Evolutionary conservation across 1,284 basidiomycete species (phyloP).

Genomic region (Vanrija sp.): DNA sequence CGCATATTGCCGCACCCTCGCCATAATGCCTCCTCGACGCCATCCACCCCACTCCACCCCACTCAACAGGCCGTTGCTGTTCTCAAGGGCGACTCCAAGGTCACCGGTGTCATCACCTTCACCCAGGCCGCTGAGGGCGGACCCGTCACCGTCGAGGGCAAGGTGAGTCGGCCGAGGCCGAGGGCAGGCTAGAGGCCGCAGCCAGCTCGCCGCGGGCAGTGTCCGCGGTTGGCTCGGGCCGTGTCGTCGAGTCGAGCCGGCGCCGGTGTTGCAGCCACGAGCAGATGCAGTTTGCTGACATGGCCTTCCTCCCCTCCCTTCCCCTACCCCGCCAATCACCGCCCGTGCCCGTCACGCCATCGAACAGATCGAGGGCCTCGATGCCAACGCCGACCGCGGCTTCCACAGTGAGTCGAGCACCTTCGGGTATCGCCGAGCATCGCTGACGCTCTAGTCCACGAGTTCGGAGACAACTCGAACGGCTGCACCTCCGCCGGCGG

Average conservation of each 20-base stretch:
- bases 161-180: constrained; percentile 35
- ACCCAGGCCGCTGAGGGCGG: constrained; percentile 56
- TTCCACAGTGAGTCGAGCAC: constrained; percentile 54
- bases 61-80: constrained; percentile 66
- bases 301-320: no score
- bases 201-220: no score
- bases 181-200: no score
- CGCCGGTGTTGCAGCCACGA: no score
- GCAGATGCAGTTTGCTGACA: no score
- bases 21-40: not conserved
- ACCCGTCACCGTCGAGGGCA: constrained; percentile 61
- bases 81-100: constrained; percentile 59
- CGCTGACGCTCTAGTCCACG: constrained; percentile 1
- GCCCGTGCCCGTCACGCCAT: no score
- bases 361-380: constrained; percentile 56
- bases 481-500: constrained; percentile 68
- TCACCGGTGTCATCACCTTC: constrained; percentile 64
- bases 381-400: constrained; percentile 60
- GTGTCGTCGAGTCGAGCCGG: no score
- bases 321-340: no score
- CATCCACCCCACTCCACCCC: not conserved
- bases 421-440: not conserved
- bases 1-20: not conserved
- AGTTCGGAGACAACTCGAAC: constrained; percentile 30
- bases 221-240: no score